Conservation (phyloP, 345 rosid genomes). For the Murraya koenigii region DNA sequence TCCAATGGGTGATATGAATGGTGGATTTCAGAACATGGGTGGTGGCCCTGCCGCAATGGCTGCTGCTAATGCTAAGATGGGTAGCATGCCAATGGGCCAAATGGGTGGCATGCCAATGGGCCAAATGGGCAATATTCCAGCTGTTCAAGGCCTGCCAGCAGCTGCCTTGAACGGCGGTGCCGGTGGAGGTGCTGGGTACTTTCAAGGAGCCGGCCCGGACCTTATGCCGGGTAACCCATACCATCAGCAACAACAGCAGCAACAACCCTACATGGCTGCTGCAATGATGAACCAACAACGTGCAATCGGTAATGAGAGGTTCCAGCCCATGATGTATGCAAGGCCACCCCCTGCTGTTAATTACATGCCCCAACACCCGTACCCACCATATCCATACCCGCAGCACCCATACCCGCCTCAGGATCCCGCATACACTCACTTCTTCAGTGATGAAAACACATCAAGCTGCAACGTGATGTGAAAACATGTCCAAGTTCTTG, state of each 20-base stretch:
- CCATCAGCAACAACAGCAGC: constrained; percentile 60
- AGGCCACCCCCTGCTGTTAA: constrained; percentile 82
- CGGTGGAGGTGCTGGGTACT: constrained; percentile 45
- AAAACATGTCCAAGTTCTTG: neutral
- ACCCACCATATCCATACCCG: constrained; percentile 42
- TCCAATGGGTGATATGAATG: constrained; percentile 15
- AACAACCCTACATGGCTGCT: constrained; percentile 64
- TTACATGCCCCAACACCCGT: constrained; percentile 69
- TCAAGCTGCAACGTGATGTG: constrained; percentile 92
- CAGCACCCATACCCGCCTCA: constrained; percentile 28
- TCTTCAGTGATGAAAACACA: constrained; percentile 87
- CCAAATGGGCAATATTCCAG: constrained; percentile 42
- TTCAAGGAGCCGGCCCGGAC: constrained; percentile 63
- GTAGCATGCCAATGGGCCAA: constrained; percentile 50
- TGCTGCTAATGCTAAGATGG: constrained; percentile 26
- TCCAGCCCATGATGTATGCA: constrained; percentile 93
- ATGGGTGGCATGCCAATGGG: constrained; percentile 42
- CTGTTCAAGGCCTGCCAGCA: constrained; percentile 86
- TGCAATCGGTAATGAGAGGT: constrained; percentile 78
- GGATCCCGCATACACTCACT: constrained; percentile 42
- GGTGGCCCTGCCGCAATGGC: constrained; percentile 34
- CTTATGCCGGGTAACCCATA: constrained; percentile 69
- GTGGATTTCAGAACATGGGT: constrained; percentile 44
- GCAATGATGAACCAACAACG: constrained; percentile 83
- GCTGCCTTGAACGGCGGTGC: constrained; percentile 37